Conservation (phyloP, 176 grass and related monocot species). For the Ensete glaucum region DNA sequence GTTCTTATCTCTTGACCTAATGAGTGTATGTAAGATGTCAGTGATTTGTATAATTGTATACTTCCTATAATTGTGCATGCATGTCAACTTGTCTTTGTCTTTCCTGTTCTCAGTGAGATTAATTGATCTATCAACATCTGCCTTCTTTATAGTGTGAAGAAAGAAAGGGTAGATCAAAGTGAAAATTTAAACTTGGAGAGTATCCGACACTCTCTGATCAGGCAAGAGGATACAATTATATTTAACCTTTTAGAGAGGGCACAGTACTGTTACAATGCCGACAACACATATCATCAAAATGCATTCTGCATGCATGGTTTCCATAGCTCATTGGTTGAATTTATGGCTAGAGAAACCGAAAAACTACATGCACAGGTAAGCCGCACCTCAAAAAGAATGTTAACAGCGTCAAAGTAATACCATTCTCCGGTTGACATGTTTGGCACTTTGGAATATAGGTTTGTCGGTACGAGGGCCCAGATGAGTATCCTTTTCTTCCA, state of each 20-base stretch:
- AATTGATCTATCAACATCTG: background rate
- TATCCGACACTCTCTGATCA: constrained; percentile 65
- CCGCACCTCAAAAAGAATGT: background rate
- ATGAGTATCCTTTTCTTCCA: constrained; percentile 94
- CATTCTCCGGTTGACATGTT: constrained; percentile 2
- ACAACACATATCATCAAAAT: constrained; percentile 44
- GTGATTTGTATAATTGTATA: background rate
- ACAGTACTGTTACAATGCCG: constrained; percentile 71
- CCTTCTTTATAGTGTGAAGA: constrained; percentile 31
- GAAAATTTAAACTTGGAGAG: constrained; percentile 64
- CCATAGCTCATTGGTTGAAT: constrained; percentile 67
- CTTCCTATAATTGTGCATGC: background rate
- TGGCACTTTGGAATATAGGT: constrained; percentile 35
- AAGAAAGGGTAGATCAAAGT: constrained; percentile 76
- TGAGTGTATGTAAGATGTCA: background rate
- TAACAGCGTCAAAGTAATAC: background rate
- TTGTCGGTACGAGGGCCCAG: constrained; percentile 94
- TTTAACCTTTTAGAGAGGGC: constrained; percentile 86
- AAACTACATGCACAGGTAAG: constrained; percentile 73
- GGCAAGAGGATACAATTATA: constrained; percentile 98
- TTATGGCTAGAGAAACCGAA: constrained; percentile 81
- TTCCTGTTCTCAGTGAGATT: background rate
- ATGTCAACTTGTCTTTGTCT: background rate
- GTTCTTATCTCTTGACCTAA: background rate
- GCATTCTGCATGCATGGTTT: constrained; percentile 65